Base-by-base conservation (phyloP, 148 eudicot genomes). In the Tetragonia tetragonoides region DNA sequence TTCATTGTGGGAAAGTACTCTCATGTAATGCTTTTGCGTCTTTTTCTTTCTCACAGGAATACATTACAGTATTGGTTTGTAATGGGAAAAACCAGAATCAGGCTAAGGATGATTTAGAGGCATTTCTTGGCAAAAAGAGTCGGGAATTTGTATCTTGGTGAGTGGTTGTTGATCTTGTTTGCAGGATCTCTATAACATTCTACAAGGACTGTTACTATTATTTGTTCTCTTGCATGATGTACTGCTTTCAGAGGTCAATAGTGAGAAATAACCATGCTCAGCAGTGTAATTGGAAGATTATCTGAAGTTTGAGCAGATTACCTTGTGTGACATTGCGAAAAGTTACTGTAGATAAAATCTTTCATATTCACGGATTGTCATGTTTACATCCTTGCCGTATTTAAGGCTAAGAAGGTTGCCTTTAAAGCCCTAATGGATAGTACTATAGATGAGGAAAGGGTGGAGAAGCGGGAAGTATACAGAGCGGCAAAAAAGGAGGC, bases 71-170 rank as follows among this genome's bases (percentile, higher is more conserved):
- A 63, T 81, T 87, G 14, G 84, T 87, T 68, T 84, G 87, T 54
- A 87, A 87, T 14, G 85, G 87, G 6, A 87, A 87, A 70, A 70
- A 75, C 80, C 90, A 87, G 79, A 72, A 81, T 72, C 88, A 85
- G 80, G 87, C 87, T 44, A 80, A 77, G 75, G 82, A 87, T 17
- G 84, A 83, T 80, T 77, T 87, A 76, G 84, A 85, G 72, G 88
- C 85, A 20, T 87, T 87, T 79, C 88, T 87, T 8, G 90, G 88
- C 41, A 80, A 80, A 53, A 83, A 38, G 67, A 81, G 82, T 80
- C 70, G 70, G 51, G 87, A 84, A 57, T 87, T 87, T 82, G 84
- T 87, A 42, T 87, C 88, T 68, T 87, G 90, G 90, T 87, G 68
- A 75, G 84, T 77, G 21, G 49, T 56, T 72, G 15, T 41, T 53